Conservation (phyloP, 192 early-diverging fungal genomes). For the Coemansia sp. region DNA sequence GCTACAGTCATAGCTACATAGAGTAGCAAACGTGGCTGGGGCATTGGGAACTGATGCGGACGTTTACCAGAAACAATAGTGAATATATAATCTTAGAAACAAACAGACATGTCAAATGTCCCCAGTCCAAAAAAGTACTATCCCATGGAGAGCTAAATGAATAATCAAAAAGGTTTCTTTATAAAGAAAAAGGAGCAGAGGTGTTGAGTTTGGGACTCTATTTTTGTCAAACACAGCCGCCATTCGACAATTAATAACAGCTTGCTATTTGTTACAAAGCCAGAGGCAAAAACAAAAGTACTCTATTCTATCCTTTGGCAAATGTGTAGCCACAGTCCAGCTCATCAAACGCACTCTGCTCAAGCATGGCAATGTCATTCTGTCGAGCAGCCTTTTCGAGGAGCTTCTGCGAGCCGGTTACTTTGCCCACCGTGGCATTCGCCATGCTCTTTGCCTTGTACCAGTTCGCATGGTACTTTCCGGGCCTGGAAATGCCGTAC, state of each 20-base stretch:
- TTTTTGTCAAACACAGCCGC: neutral
- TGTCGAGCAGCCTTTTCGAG: slow-evolving; percentile 36
- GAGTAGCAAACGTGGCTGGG: neutral
- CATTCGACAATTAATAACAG: neutral
- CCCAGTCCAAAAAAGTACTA: neutral
- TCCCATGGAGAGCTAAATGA: neutral
- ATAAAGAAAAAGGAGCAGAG: too few relatives aligned
- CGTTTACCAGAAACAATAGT: neutral
- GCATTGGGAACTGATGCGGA: neutral
- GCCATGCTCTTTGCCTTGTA: slow-evolving; percentile 41
- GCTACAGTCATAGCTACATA: neutral
- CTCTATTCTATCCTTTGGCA: slow-evolving; percentile 14
- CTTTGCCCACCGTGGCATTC: slow-evolving; percentile 28
- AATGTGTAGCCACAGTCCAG: slow-evolving; percentile 39
- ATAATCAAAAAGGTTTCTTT: too few relatives aligned
- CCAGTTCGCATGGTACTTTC: slow-evolving; percentile 54
- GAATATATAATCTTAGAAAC: neutral
- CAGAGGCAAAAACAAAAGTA: neutral
- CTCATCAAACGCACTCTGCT: slow-evolving; percentile 45
- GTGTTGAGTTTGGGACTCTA: neutral
- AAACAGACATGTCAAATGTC: neutral
- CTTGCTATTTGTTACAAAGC: neutral
- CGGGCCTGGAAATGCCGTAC: slow-evolving; percentile 35
- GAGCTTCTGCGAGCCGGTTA: slow-evolving; percentile 36
- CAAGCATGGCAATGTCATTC: slow-evolving; percentile 39